phyloP scores from a whole-genome alignment of 1,284 basidiomycete genomes.

The Hemileia vastatrix region DNA sequence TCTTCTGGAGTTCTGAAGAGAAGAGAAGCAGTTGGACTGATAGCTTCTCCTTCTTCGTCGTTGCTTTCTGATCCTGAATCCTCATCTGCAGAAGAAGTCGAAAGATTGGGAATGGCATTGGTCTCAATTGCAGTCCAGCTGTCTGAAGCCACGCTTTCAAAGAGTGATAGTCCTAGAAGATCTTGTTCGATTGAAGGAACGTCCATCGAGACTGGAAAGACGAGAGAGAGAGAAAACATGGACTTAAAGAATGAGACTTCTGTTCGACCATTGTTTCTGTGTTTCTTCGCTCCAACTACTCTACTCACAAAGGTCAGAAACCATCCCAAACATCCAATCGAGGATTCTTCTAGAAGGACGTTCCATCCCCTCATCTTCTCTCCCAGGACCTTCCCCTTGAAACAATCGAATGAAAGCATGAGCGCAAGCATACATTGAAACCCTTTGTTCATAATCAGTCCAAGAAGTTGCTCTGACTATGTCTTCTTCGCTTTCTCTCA shows the following conservation, averaged over 20 bases:
- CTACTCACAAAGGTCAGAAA: not conserved
- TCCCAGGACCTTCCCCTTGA: no score
- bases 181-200: not conserved
- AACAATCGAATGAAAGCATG: slow-evolving; percentile 26
- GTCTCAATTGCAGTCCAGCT: not conserved
- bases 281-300: not conserved
- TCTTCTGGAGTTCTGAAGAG: not conserved
- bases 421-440: slow-evolving; percentile 28
- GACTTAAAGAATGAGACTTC: not conserved
- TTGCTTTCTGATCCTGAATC: not conserved
- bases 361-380: not conserved
- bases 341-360: not conserved
- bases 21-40: not conserved
- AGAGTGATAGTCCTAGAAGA: not conserved
- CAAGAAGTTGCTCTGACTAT: slow-evolving; percentile 7
- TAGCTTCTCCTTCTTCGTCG: not conserved
- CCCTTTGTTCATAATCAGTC: slow-evolving; percentile 27
- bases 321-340: not conserved
- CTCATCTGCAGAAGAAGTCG: not conserved
- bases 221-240: not conserved
- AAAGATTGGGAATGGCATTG: not conserved
- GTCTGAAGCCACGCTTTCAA: not conserved
- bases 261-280: no score
- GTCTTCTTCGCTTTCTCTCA: not conserved
- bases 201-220: not conserved